A percentile compares a stretch with the other conserved stretches of the same genome.
Conservation (phyloP, 768 basidiomycete species). For the Bullera alba region DNA sequence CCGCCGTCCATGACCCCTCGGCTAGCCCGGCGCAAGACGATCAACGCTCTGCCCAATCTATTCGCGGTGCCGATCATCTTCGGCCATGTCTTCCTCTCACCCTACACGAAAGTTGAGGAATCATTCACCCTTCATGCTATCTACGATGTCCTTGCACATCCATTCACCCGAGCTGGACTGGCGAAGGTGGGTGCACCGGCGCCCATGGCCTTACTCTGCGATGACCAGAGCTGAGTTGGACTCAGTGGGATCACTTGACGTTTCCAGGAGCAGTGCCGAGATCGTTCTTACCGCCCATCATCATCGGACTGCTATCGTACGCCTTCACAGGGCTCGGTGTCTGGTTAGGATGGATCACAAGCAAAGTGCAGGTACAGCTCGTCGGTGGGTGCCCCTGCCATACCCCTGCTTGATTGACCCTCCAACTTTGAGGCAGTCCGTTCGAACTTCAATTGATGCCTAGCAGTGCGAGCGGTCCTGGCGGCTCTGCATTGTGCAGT, state of each 20-base stretch:
- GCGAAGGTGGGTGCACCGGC: not conserved
- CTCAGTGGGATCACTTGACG: constrained; percentile 78
- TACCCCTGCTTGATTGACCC: not conserved
- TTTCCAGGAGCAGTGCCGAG: constrained; percentile 87
- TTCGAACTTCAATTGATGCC: not conserved
- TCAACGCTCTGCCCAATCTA: constrained; percentile 11
- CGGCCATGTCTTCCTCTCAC: constrained; percentile 66
- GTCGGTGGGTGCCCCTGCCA: constrained; percentile 51
- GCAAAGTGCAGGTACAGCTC: constrained; percentile 66
- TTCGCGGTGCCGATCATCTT: constrained; percentile 20
- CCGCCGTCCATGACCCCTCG: constrained; percentile 1
- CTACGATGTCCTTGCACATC: constrained; percentile 79
- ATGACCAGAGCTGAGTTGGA: too few relatives aligned
- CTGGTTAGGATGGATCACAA: constrained; percentile 49
- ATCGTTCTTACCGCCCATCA: constrained; percentile 70
- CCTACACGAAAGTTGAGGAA: constrained; percentile 96
- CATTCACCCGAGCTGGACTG: constrained; percentile 46
- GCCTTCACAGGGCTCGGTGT: constrained; percentile 52
- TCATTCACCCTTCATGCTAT: constrained; percentile 88
- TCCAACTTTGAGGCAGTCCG: not conserved
- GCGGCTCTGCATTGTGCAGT: constrained; percentile 59
- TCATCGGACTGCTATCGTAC: constrained; percentile 57
- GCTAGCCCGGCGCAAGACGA: constrained; percentile 8
- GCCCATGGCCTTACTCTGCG: too few relatives aligned
- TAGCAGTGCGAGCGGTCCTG: constrained; percentile 65